Evolutionary conservation across 2,329 filamentous ascomycete genomes (phyloP), one percentile per base, ranked within the genome.

Genomic region (Coniosporium uncinatum): DNA sequence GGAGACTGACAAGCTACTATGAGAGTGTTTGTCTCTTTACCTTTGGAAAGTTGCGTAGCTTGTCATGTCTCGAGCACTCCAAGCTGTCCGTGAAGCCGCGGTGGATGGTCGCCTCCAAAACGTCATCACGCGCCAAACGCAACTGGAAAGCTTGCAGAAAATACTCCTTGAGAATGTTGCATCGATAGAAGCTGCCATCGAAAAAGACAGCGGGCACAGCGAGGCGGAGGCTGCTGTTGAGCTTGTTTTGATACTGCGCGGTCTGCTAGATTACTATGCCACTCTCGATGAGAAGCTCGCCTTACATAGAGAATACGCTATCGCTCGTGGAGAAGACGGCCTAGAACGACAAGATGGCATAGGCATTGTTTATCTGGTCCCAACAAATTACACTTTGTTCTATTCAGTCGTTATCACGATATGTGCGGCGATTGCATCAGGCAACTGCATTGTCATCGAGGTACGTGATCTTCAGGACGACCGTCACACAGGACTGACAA

Each of bases 391-490:
- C 51, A 75, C 67, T 0, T 54, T 69, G 6, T 67, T 78, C 44
- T 76, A 67, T 46, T 71, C 66, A 0, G 49, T 64, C 2, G 47
- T 75, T 16, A 57, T 55, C 3, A 64, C 70, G 0, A 39, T 76
- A 31, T 63, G 61, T 24, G 64, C 70, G 4, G 71, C 72, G 5
- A 47, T 77, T 22, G 64, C 67, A 1, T 69, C 71, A 13, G 74
- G 73, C 0, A 76, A 74, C 43, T 76, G 70, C 48, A 60, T 75
- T 3, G 58, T 70, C 22, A 36, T 77, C 11, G 67, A 74, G 58
- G 71, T 74, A 44, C 49, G 58, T 27, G 19, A 14, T 11, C 13
- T 20, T 18, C 18, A 36, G 14, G 24, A 18, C 17, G 32, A 39
- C n/a, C n/a, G n/a, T n/a, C n/a, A n/a, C n/a, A n/a, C n/a, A n/a